phyloP scores from a whole-genome alignment of 73 alveolate species.

The Paramecium tetraurelia region DNA sequence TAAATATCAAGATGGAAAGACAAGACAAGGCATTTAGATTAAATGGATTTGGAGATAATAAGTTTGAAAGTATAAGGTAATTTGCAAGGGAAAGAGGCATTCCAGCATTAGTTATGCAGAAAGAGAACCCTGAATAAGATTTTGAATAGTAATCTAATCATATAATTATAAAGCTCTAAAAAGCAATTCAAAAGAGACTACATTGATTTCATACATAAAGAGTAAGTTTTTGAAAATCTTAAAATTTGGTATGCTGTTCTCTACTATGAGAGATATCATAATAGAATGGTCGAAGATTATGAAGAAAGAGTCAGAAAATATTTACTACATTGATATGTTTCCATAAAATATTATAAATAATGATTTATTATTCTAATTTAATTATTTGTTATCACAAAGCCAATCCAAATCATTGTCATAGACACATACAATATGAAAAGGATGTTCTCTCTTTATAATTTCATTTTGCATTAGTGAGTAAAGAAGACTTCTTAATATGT shows the following conservation, averaged over 20 bases:
- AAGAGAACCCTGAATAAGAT: not conserved
- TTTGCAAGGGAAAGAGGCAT: slow-evolving; percentile 67
- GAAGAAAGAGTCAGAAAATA: slow-evolving; percentile 25
- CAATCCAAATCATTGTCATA: not conserved
- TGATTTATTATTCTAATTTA: not conserved
- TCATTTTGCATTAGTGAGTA: not conserved
- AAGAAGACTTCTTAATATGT: not conserved
- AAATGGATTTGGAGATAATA: slow-evolving; percentile 50
- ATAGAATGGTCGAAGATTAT: not conserved
- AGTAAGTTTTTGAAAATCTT: slow-evolving; percentile 40
- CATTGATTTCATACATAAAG: slow-evolving; percentile 37
- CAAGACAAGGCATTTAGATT: slow-evolving; percentile 53
- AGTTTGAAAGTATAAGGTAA: slow-evolving; percentile 11
- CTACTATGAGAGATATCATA: slow-evolving; percentile 57
- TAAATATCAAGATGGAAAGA: not conserved
- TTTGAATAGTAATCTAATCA: not conserved
- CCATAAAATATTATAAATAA: not conserved
- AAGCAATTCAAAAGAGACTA: slow-evolving; percentile 35
- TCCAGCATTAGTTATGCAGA: slow-evolving; percentile 26
- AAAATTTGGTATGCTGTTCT: slow-evolving; percentile 61
- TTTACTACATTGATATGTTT: slow-evolving; percentile 42
- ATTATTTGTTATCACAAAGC: not conserved
- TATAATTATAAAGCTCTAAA: not conserved
- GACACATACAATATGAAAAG: not conserved
- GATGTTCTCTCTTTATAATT: not conserved